A percentile compares a stretch with the other conserved stretches of the same genome.
These are phyloP conservation scores for Aspergillus brasiliensis DNA, from an alignment of 2,329 filamentous ascomycete genomes.

Conservation along the genomic window DNA sequence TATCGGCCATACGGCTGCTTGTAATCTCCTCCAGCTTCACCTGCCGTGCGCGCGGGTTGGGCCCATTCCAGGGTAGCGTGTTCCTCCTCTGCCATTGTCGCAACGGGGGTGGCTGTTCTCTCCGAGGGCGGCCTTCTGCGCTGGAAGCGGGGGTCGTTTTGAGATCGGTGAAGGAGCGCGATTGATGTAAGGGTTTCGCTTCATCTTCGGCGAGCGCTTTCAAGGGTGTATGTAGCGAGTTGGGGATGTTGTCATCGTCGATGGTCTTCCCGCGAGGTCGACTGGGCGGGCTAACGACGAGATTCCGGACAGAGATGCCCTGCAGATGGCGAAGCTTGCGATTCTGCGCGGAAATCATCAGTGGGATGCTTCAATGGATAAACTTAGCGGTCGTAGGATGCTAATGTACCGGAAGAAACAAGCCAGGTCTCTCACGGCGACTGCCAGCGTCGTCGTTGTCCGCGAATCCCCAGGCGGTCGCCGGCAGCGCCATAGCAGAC, in stretches of 20 bases:
- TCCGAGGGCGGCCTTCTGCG: constrained; percentile 13
- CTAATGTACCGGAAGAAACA: constrained; percentile 52
- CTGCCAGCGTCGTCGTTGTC: constrained; percentile 29
- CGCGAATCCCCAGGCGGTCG: constrained; percentile 15
- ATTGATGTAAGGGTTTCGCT: constrained; percentile 54
- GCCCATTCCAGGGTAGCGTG: constrained; percentile 65
- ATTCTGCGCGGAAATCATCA: constrained; percentile 57
- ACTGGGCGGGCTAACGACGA: constrained; percentile 65
- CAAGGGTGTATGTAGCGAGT: constrained; percentile 64
- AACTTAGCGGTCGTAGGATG: neutral
- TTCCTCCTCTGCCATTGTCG: constrained; percentile 53
- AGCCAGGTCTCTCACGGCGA: constrained; percentile 52
- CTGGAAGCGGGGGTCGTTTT: constrained; percentile 26
- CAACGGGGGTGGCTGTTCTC: constrained; percentile 19
- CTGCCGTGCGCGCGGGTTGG: constrained; percentile 65
- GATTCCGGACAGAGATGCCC: constrained; percentile 83
- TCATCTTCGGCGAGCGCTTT: constrained; percentile 63
- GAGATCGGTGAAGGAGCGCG: constrained; percentile 61
- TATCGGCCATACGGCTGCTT: constrained; percentile 74
- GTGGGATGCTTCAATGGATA: constrained; percentile 28
- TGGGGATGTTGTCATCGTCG: constrained; percentile 74
- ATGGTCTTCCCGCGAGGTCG: constrained; percentile 62
- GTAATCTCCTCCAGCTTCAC: constrained; percentile 74
- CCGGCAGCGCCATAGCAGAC: constrained; percentile 24
- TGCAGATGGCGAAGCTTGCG: constrained; percentile 85